phyloP scores from a whole-genome alignment of 2,329 filamentous ascomycete species.

The Colletotrichum tabaci region DNA sequence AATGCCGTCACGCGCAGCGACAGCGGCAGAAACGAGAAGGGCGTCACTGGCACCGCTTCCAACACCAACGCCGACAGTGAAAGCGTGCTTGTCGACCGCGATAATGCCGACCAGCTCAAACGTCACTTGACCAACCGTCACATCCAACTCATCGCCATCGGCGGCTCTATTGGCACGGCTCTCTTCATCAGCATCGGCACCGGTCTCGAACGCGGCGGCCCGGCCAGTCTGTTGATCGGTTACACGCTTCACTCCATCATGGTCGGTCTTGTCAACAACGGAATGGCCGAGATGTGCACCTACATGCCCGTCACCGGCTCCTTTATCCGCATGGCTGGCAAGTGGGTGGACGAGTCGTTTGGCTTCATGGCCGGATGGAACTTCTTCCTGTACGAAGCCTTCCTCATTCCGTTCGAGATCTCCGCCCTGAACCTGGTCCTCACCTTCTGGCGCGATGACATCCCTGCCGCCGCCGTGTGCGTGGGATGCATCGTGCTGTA shows the following conservation, averaged over 20 bases:
- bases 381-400: conserved; percentile 61
- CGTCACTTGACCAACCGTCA: conserved; percentile 68
- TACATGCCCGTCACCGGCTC: conserved; percentile 75
- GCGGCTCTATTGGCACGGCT: conserved; percentile 70
- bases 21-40: conserved; percentile 24
- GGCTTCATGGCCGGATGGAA: conserved; percentile 68
- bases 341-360: conserved; percentile 77
- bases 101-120: conserved; percentile 39
- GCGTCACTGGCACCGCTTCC: conserved; percentile 1
- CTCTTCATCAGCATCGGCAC: conserved; percentile 75
- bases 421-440: conserved; percentile 55
- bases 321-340: conserved; percentile 75
- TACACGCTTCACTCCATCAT: conserved; percentile 70
- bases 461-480: conserved; percentile 22
- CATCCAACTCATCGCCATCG: conserved; percentile 72
- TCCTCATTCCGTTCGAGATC: conserved; percentile 61
- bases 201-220: conserved; percentile 62
- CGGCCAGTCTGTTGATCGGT: conserved; percentile 69
- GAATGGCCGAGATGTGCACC: conserved; percentile 75
- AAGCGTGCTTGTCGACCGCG: conserved; percentile 12
- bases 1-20: conserved; percentile 2
- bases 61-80: conserved; percentile 10
- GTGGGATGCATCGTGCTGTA: conserved; percentile 38
- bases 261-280: conserved; percentile 75
- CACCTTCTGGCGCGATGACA: conserved; percentile 38